These are phyloP conservation scores for Erythrobasidium hasegawianum DNA, from an alignment of 1,284 basidiomycete species.

Conservation along the genomic window DNA sequence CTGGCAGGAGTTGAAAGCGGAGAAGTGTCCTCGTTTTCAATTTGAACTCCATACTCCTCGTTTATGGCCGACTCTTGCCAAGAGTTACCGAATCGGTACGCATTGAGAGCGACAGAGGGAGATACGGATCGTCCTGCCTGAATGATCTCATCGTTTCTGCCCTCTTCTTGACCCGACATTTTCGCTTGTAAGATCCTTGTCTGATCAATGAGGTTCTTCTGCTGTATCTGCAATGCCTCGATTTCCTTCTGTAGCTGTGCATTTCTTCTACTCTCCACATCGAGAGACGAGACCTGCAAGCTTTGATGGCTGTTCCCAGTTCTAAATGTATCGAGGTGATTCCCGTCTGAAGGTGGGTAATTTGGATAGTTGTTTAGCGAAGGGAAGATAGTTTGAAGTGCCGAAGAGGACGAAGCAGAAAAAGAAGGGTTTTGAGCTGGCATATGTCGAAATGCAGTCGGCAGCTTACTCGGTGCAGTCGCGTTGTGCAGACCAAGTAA, in stretches of 20 bases:
- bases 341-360: background rate
- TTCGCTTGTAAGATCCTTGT: background rate
- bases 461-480: no score
- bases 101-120: conserved; percentile 3
- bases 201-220: background rate
- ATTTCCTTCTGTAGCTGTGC: conserved; percentile 2
- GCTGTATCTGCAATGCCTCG: conserved; percentile 13
- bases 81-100: background rate
- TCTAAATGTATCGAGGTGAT: background rate
- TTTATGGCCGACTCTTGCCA: background rate
- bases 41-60: no score
- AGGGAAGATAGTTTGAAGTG: background rate
- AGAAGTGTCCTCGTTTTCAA: background rate
- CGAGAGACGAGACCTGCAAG: background rate
- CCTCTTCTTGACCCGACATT: background rate
- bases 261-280: background rate
- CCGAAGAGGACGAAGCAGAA: background rate
- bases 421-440: background rate
- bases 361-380: background rate
- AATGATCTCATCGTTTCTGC: no score
- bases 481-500: no score
- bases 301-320: background rate
- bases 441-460: background rate
- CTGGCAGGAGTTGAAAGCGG: background rate
- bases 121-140: background rate